Evolutionary conservation across 75 land plant genomes (phyloP), one percentile per base, ranked within the genome.

Genomic region (Pinus taeda): DNA sequence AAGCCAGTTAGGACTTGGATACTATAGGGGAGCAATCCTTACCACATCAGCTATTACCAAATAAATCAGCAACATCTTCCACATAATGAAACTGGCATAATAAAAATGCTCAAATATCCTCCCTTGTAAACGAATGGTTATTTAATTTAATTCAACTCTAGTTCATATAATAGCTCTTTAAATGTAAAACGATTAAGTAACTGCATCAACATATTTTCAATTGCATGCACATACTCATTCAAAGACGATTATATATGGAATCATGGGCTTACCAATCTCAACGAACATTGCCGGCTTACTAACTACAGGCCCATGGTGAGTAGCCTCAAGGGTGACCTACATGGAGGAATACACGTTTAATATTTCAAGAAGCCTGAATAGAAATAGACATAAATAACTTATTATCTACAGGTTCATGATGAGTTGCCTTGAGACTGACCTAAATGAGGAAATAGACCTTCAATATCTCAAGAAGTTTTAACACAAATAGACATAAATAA

Each of bases 281-380:
- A 95, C 77, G 75, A 90, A 92, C 95, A 93, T 88, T 11, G 93
- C 85, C 11, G 93, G 93, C 2, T 76, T 72, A 64, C 73, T 78
- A 6, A 86, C 89, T 57, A 81, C 76, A 17, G 93, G 95, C 71
- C 95, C 95, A 85, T 93, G 93, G 81, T 90, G 95, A 74, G 95
- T 93, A 15, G 85, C 93, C 78, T 93, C 93, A 80, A 93, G 78
- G 4, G 93, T 90, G 64, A 93, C 73, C 92, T 88, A 58, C 71
- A 80, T 24, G 5, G 15, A 45, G 22, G 33, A 39, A 75, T 74
- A 61, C 9, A 64, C 57, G 65, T 21, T 26, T 75, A 24, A 15
- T 53, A 29, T 58, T 29, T 57, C n/a, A 29, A 33, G 22, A n/a
- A 58, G 6, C 39, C 69, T 13, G 33, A 71, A 12, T 26, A 74